These are phyloP conservation scores for Sporisorium scitamineum DNA, from an alignment of 1,284 basidiomycete genomes.

Conservation along the genomic window DNA sequence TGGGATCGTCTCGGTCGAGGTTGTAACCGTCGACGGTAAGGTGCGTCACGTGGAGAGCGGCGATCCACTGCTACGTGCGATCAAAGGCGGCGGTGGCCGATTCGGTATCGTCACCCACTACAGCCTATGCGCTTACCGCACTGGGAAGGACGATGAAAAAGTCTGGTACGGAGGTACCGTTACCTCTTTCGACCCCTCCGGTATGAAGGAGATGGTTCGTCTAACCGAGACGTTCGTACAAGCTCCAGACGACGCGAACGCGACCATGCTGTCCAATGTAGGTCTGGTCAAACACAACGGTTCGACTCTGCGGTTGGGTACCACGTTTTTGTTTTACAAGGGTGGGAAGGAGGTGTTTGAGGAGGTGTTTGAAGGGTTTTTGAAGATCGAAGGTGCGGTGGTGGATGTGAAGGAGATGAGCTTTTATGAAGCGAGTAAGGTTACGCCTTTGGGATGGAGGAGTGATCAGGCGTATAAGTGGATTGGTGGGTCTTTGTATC, in stretches of 20 bases:
- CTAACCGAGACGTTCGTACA: constrained; percentile 30
- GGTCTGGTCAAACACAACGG: constrained; percentile 27
- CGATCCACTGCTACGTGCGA: constrained; percentile 35
- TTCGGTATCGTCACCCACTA: constrained; percentile 56
- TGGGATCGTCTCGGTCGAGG: constrained; percentile 22
- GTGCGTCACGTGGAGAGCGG: constrained; percentile 8
- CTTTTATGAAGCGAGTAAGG: constrained; percentile 19
- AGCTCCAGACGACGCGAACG: constrained; percentile 32
- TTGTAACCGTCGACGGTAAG: constrained; percentile 32
- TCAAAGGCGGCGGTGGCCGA: constrained; percentile 53
- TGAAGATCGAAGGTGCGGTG: constrained; percentile 21
- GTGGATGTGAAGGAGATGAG: constrained; percentile 18
- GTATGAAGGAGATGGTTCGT: constrained; percentile 16
- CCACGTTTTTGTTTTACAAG: constrained; percentile 26
- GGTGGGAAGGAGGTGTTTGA: constrained; percentile 22
- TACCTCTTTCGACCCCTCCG: constrained; percentile 3
- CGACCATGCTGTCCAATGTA: constrained; percentile 27
- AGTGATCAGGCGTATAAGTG: constrained; percentile 33
- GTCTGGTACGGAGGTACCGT: constrained; percentile 39
- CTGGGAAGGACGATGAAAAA: constrained; percentile 22
- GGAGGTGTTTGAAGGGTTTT: constrained; percentile 9
- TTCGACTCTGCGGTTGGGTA: constrained; percentile 14
- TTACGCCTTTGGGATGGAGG: constrained; percentile 28
- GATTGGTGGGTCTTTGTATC: constrained; percentile 34
- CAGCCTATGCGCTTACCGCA: constrained; percentile 19